Conservation (phyloP, 148 eudicot species). For the Cornus florida region DNA sequence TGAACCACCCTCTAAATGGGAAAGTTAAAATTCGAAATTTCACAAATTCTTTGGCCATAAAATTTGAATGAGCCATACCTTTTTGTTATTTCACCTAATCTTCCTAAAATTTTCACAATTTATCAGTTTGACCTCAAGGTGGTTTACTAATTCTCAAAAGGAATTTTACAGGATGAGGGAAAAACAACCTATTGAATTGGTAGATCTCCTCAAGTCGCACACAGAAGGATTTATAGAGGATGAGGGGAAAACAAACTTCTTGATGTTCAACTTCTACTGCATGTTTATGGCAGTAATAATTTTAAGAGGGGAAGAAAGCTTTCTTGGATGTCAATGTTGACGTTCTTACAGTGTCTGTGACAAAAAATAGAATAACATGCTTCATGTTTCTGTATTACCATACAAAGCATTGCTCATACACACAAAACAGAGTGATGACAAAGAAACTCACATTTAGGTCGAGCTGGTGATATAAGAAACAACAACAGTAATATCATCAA, state of each 20-base stretch:
- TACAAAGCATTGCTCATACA: background rate
- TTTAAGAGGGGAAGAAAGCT: background rate
- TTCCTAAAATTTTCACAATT: background rate
- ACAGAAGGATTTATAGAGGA: no score
- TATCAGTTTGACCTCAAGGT: background rate
- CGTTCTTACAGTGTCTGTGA: background rate
- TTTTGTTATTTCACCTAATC: background rate
- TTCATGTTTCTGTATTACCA: background rate
- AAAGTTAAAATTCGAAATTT: no score
- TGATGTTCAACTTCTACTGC: background rate
- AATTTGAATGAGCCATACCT: background rate
- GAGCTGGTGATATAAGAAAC: slow-evolving; percentile 55
- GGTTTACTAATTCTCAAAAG: background rate
- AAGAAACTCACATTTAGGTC: slow-evolving; percentile 13
- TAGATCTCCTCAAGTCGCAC: background rate
- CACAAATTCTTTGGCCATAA: background rate
- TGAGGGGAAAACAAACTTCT: no score
- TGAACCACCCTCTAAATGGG: background rate
- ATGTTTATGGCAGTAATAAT: background rate
- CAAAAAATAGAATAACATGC: background rate
- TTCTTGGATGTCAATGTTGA: background rate
- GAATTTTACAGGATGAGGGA: no score
- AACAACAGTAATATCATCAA: slow-evolving; percentile 84
- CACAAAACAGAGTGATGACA: slow-evolving; percentile 4
- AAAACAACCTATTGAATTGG: no score